phyloP scores from a whole-genome alignment of 257 asterid species.

The Handroanthus guayacan region DNA sequence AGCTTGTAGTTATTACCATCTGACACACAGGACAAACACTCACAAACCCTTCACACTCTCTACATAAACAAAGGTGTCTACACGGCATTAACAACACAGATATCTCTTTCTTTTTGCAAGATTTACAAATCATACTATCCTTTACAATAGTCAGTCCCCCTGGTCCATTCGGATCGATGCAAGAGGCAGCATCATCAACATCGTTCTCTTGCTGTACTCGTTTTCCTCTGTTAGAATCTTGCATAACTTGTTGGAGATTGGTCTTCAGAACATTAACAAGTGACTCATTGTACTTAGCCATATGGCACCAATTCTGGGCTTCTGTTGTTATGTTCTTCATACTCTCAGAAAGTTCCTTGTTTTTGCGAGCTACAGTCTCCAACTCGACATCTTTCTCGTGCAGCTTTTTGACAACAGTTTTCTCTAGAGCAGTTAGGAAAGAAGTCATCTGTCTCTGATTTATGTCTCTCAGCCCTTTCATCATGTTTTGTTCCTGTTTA shows the following conservation, averaged over 20 bases:
- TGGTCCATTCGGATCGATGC: constrained; percentile 67
- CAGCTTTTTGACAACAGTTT: constrained; percentile 51
- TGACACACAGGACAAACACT: constrained; percentile 79
- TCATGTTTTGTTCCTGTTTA: constrained; percentile 68
- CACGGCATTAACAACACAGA: constrained; percentile 81
- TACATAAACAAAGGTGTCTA: constrained; percentile 86
- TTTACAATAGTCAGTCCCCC: constrained; percentile 46
- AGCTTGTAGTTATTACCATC: constrained; percentile 56
- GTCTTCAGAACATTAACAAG: constrained; percentile 62
- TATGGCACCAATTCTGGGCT: constrained; percentile 83
- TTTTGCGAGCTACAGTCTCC: constrained; percentile 61
- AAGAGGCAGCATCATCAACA: constrained; percentile 67
- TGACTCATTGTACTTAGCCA: constrained; percentile 87
- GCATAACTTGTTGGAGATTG: constrained; percentile 69
- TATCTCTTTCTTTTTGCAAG: constrained; percentile 69
- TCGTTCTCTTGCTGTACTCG: constrained; percentile 80
- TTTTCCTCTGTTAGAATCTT: constrained; percentile 51
- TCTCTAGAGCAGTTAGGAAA: constrained; percentile 57
- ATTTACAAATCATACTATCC: constrained; percentile 52
- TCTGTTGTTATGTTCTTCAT: constrained; percentile 69
- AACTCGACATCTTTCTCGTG: constrained; percentile 72
- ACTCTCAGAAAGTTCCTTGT: constrained; percentile 71
- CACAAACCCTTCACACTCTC: constrained; percentile 73
- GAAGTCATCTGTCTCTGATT: constrained; percentile 74
- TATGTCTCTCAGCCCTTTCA: constrained; percentile 65